Percentiles rank a stretch among this genome's conserved stretches.
These are phyloP conservation scores for Epicoccum nigrum DNA, from an alignment of 2,329 filamentous ascomycete species.

Conservation along the genomic window DNA sequence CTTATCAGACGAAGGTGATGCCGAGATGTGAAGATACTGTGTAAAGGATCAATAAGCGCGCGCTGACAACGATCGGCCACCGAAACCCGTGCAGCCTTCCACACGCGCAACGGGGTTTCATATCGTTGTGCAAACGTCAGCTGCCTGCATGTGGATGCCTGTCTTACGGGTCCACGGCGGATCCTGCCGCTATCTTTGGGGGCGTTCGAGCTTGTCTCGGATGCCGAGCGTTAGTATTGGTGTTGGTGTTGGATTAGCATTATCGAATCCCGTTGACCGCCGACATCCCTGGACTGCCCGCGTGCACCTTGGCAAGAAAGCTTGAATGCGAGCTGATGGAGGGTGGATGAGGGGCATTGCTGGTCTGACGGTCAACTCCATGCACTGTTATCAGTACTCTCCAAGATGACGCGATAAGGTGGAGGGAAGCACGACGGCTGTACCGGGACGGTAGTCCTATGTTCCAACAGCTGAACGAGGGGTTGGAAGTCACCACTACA, in stretches of 20 bases:
- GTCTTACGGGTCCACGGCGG: neutral
- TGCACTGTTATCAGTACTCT: slow-evolving; percentile 17
- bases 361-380: slow-evolving; percentile 15
- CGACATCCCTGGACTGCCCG: slow-evolving; percentile 9
- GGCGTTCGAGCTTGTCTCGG: slow-evolving; percentile 1
- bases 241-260: neutral
- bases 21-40: slow-evolving; percentile 20
- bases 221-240: slow-evolving; percentile 1
- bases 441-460: slow-evolving; percentile 9
- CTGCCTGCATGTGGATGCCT: neutral
- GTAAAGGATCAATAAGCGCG: slow-evolving; percentile 29
- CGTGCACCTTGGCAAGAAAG: slow-evolving; percentile 19
- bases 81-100: slow-evolving; percentile 16
- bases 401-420: slow-evolving; percentile 17
- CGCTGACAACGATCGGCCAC: slow-evolving; percentile 25
- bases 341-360: slow-evolving; percentile 12
- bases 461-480: slow-evolving; percentile 2
- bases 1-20: slow-evolving; percentile 35
- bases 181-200: slow-evolving; percentile 11
- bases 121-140: slow-evolving; percentile 1
- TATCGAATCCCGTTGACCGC: neutral
- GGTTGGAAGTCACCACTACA: slow-evolving; percentile 3
- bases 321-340: slow-evolving; percentile 10
- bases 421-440: slow-evolving; percentile 4
- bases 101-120: slow-evolving; percentile 14